Evolutionary conservation across 2,329 filamentous ascomycete genomes (phyloP).

Genomic region (Sporothrix inflata): DNA sequence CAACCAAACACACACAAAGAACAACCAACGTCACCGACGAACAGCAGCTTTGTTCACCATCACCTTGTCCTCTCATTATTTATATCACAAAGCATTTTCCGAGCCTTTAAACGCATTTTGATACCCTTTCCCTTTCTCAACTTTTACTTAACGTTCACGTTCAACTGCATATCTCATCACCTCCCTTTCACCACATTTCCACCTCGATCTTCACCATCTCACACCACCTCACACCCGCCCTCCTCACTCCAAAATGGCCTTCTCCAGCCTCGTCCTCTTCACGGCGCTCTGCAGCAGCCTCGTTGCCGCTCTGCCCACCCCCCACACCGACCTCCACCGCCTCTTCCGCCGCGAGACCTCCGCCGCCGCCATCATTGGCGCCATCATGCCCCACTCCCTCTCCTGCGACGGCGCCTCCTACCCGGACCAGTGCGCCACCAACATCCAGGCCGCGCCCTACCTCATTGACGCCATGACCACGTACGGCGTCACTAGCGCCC

Average conservation of each 20-base stretch:
- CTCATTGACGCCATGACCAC: slow-evolving; percentile 60
- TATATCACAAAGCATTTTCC: not conserved
- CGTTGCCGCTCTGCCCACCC: slow-evolving; percentile 1
- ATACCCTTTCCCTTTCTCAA: not conserved
- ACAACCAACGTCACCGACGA: slow-evolving; percentile 7
- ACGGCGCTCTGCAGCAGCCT: slow-evolving; percentile 17
- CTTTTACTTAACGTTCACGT: too few species aligned
- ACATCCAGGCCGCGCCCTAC: slow-evolving; percentile 60
- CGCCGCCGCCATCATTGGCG: slow-evolving; percentile 48
- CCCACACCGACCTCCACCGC: not conserved
- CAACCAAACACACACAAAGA: not conserved
- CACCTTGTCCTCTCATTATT: not conserved
- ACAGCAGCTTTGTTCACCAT: not conserved
- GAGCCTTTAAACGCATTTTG: not conserved
- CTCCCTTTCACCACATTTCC: not conserved
- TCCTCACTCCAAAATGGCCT: not conserved
- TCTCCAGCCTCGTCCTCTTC: not conserved
- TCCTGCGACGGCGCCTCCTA: slow-evolving; percentile 54
- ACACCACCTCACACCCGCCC: not conserved
- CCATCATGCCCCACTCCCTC: slow-evolving; percentile 61
- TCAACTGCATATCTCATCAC: not conserved
- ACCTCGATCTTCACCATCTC: not conserved
- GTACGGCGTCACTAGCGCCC: slow-evolving; percentile 58
- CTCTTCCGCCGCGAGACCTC: slow-evolving; percentile 28
- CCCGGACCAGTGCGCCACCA: slow-evolving; percentile 66